phyloP scores from a whole-genome alignment of 1,284 basidiomycete genomes.

The Wallemia ichthyophaga region DNA sequence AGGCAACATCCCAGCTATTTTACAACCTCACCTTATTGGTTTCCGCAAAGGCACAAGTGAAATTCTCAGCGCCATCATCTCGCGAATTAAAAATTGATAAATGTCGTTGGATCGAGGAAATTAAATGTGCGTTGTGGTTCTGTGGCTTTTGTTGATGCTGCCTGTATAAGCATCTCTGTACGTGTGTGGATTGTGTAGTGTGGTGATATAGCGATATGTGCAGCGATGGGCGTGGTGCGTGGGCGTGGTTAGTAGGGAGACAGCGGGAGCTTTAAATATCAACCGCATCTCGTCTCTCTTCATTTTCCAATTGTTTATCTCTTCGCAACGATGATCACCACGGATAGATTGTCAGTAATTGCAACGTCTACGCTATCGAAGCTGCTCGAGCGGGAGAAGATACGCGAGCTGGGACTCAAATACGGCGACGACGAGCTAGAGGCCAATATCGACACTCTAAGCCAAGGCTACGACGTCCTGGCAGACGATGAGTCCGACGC shows the following conservation, averaged over 20 bases:
- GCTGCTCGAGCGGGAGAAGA: neutral
- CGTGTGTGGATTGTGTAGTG: too few species aligned
- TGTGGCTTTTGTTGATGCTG: too few species aligned
- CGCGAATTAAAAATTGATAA: neutral
- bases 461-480: neutral
- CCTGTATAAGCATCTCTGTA: too few species aligned
- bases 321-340: neutral
- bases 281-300: neutral
- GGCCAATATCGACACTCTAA: neutral
- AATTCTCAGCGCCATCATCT: slow-evolving; percentile 1
- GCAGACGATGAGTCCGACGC: neutral
- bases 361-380: neutral
- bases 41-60: neutral
- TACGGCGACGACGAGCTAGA: neutral
- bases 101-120: too few species aligned
- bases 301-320: too few species aligned
- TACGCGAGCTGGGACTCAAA: neutral
- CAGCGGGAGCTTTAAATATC: too few species aligned
- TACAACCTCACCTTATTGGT: neutral
- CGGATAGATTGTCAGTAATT: neutral
- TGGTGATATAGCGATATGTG: too few species aligned
- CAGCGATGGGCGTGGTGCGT: neutral
- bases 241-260: too few species aligned
- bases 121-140: neutral
- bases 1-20: too few species aligned